Base-by-base conservation (phyloP, 2,329 filamentous ascomycete genomes). In the Sporothrix pseudoabietina region DNA sequence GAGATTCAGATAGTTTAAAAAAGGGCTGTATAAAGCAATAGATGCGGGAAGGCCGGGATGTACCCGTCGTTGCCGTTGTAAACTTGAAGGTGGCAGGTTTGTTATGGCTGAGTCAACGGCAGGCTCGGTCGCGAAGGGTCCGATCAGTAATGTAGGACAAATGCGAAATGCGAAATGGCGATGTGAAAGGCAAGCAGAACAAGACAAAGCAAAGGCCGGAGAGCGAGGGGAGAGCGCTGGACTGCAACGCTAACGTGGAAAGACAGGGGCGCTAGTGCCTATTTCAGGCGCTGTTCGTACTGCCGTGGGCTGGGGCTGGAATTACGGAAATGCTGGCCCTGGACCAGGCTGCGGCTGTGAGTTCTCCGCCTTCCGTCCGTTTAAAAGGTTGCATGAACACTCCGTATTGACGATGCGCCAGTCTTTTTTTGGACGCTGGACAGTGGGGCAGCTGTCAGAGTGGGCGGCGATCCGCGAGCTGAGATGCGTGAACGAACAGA, bases 61-160 rank as follows among this genome's bases (percentile, higher is more conserved):
- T 32, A 54, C 30, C 66, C 44, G 65, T 52, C 44, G 47, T 69
- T 54, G 30, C 47, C 47, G 66, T 39, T 49, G 66, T 49, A 14
- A 49, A 49, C 44, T 19, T 49, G 44, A 22, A 39, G 66, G 19
- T 22, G 26, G 54, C 39, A 32, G 68, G 5, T 55, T 55, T 61
- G 35, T 8, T 47, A 71, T 47, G 69, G 69, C 69, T 71, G 69
- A 61, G 69, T 61, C 54, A 59, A 71, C 69, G 69, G 69, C 54
- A 49, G 52, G 69, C 49, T 44, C 69, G 69, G 69, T 41, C 54
- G 54, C n/a, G 14, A 54, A 22, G 44, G 66, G 52, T 16, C 44
- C 6, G 65, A 47, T 35, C 44, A 69, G 47, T 35, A 52, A 54
- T 47, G 22, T 30, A 19, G 35, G 35, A 35, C 66, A 69, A 54